phyloP scores from a whole-genome alignment of 352 stramenopile species.

The Pythium sp. region DNA sequence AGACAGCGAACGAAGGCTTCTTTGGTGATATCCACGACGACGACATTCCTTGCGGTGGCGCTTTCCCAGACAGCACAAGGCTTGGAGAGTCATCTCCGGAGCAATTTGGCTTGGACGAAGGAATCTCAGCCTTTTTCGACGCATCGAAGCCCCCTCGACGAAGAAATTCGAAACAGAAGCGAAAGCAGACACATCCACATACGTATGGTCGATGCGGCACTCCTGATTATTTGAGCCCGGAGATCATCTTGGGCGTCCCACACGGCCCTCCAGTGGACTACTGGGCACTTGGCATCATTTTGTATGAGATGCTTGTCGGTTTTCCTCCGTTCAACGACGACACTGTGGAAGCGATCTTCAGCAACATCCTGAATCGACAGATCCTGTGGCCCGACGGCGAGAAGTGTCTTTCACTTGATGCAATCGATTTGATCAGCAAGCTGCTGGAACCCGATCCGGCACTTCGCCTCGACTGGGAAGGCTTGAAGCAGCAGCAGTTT shows the following conservation, averaged over 20 bases:
- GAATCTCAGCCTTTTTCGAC: slow-evolving; percentile 24
- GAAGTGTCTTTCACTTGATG: slow-evolving; percentile 78
- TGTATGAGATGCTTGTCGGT: slow-evolving; percentile 88
- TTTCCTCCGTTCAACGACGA: slow-evolving; percentile 90
- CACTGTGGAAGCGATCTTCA: slow-evolving; percentile 85
- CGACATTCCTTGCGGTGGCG: neutral
- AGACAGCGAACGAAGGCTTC: slow-evolving; percentile 20
- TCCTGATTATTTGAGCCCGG: slow-evolving; percentile 86
- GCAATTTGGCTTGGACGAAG: slow-evolving; percentile 22
- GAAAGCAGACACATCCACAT: slow-evolving; percentile 39
- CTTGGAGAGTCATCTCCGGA: slow-evolving; percentile 17
- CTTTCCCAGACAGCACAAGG: neutral
- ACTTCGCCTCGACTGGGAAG: slow-evolving; percentile 68
- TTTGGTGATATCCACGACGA: slow-evolving; percentile 20
- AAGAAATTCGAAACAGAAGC: slow-evolving; percentile 33
- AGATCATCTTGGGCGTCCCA: slow-evolving; percentile 75
- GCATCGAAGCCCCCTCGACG: slow-evolving; percentile 13
- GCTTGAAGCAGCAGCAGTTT: slow-evolving; percentile 62
- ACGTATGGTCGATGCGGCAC: slow-evolving; percentile 81
- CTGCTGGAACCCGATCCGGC: slow-evolving; percentile 68
- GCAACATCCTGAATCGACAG: slow-evolving; percentile 79
- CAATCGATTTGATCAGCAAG: slow-evolving; percentile 81
- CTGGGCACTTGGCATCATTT: slow-evolving; percentile 89
- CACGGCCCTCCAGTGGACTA: slow-evolving; percentile 85
- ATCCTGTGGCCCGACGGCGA: slow-evolving; percentile 89